Evolutionary conservation across 192 early-diverging fungal genomes (phyloP).

Genomic region (Endogone sp.): DNA sequence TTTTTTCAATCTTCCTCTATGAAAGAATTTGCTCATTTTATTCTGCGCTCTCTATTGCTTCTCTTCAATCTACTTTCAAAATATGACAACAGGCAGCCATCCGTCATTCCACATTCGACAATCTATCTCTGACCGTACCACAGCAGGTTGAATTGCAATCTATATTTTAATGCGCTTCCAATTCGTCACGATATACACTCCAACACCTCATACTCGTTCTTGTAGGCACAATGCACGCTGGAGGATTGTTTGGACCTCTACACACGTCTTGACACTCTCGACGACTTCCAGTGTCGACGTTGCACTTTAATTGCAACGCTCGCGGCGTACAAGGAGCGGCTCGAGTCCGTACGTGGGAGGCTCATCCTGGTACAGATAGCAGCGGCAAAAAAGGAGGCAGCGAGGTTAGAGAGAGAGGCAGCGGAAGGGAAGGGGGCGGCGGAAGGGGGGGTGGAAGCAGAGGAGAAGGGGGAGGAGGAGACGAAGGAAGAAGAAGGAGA

Average conservation of each 20-base stretch:
- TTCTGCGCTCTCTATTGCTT: too few relatives aligned
- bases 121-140: slow-evolving; percentile 62
- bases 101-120: slow-evolving; percentile 69
- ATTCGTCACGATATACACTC: background rate
- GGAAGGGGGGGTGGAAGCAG: too few relatives aligned
- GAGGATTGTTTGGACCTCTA: slow-evolving; percentile 62
- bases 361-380: background rate
- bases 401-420: too few relatives aligned
- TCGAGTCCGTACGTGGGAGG: slow-evolving; percentile 1
- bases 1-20: too few relatives aligned
- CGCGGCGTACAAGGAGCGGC: slow-evolving; percentile 18
- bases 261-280: slow-evolving; percentile 59
- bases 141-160: too few relatives aligned
- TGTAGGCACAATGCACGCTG: slow-evolving; percentile 45
- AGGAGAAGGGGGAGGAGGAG: too few relatives aligned
- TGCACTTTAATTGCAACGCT: slow-evolving; percentile 54
- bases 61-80: background rate
- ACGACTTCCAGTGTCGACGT: slow-evolving; percentile 63
- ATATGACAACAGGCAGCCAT: slow-evolving; percentile 47
- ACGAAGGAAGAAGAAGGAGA: too few relatives aligned
- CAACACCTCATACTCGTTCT: background rate
- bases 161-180: background rate
- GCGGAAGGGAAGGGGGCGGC: too few relatives aligned
- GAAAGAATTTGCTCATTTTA: too few relatives aligned
- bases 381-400: background rate